Base-by-base conservation (phyloP, 2,329 filamentous ascomycete species). In the Fusarium sp. region DNA sequence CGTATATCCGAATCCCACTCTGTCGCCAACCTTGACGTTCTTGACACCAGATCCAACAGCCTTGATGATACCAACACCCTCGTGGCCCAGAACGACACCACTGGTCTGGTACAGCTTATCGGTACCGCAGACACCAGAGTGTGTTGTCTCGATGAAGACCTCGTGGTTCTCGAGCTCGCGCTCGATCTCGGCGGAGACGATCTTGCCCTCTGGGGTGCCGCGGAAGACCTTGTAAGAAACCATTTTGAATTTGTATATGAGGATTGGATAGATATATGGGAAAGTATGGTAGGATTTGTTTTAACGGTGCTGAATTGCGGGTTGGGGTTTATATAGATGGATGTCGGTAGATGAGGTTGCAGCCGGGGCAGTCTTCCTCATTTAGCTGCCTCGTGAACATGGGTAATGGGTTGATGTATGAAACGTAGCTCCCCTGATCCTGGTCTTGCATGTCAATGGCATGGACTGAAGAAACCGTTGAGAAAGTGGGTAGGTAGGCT, bases 101-200 rank as follows among this genome's bases (percentile, higher is more conserved):
- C 65, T 67, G 4, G 57, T 41, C 29, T 55, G 51, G 51, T 71
- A 71, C 3, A 72, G 46, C 65, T 71, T 72, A 5, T 71, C 69
- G 2, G 69, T 71, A 13, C 49, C 69, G 12, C 69, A 71, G 14
- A 71, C 69, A 12, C 69, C 69, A 27, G 69, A 72, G 37, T 71
- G 69, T 25, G 69, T 71, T 16, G 69, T 71, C 69, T 71, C 69
- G 29, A 71, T 64, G 14, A 59, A 71, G 24, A 71, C 69, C 20
- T 71, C 69, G 29, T 71, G 65, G 54, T 55, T 58, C 57, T 70
- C 44, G 6, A 71, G 69, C 20, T 55, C 44, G 7, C 69, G 65
- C 56, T 66, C 54, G 20, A 71, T 69, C 1, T 46, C 63, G 34
- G 63, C 57, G 45, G 69, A 42, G 27, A 55, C 25, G 24, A 71